A percentile compares a stretch with the other conserved stretches of the same genome.
These are phyloP conservation scores for Echeveria elegans DNA, from an alignment of 164 flowering plant species.

Conservation along the genomic window DNA sequence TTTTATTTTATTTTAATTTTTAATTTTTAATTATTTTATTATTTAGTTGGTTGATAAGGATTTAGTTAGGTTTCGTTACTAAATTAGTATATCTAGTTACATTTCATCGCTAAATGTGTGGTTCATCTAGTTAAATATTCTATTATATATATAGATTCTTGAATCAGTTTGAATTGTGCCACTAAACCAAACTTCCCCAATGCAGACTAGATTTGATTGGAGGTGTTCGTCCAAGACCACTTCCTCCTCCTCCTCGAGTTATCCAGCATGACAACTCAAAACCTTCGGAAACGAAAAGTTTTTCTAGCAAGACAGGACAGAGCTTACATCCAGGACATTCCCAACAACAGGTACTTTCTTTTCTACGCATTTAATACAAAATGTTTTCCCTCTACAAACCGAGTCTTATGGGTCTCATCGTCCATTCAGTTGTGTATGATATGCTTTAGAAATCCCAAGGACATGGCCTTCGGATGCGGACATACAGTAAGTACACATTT, in stretches of 20 bases:
- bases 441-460: conserved; percentile 70
- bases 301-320: conserved; percentile 20
- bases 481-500: conserved; percentile 44
- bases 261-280: conserved; percentile 38
- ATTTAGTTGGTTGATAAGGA: too few relatives aligned
- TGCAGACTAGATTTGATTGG: conserved; percentile 20
- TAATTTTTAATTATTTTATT: too few relatives aligned
- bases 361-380: not conserved
- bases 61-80: too few relatives aligned
- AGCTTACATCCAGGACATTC: conserved; percentile 14
- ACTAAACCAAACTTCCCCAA: not conserved
- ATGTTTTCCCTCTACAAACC: not conserved
- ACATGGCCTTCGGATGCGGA: conserved; percentile 92
- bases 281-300: not conserved
- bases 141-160: too few relatives aligned
- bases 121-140: too few relatives aligned
- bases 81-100: too few relatives aligned
- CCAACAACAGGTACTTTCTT: conserved; percentile 34
- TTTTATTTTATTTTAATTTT: too few relatives aligned
- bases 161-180: not conserved
- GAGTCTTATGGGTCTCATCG: not conserved
- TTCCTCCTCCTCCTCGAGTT: conserved; percentile 70
- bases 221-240: conserved; percentile 27
- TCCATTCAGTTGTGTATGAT: conserved; percentile 59
- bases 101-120: too few relatives aligned